Evolutionary conservation across 1,284 basidiomycete genomes (phyloP), one percentile per base, ranked within the genome.

Genomic region (Cryptococcus sp.): DNA sequence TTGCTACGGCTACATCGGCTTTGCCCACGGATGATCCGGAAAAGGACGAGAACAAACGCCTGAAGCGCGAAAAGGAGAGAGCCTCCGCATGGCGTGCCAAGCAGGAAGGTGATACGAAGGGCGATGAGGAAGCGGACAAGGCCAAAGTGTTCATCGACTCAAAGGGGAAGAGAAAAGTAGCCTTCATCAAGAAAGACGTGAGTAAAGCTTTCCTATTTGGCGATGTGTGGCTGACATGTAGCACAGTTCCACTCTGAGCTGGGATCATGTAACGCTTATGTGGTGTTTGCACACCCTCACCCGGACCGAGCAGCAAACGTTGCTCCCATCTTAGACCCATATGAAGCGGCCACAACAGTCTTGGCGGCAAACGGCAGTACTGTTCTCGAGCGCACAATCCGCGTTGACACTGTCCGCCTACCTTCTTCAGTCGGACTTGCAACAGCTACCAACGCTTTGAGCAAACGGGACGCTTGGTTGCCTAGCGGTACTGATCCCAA

Each of bases 161-260:
- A 0, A 84, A 84, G 56, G 90, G 97, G 76, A 98, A 97, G 82
- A 91, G 95, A 78, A 90, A 89, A 68, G 87, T 98, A 41, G 91
- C 93, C 0, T 96, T 93, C 74, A 96, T 98, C 77, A 92, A 93
- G 72, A 87, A 88, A 58, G 90, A 94, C 23, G 76, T 79, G 61
- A 70, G 75, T 72, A 17, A 4, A 13, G 29, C 29, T 59, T 13
- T 5, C 15, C n/a, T 15, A 19, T 17, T 22, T 13, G 10, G 22
- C 20, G 45, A 29, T 25, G 7, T 38, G 13, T 22, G 16, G 23
- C 46, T 57, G 38, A 55, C 22, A 40, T n/a, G 44, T 13, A 46
- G 7, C 8, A 7, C 53, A 79, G 66, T 85, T 93, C 69, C 91
- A 94, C 75, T 79, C 84, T 1, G 82, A 83, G 23, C 85, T 86